Base-by-base conservation (phyloP, 2,329 filamentous ascomycete genomes). In the Monosporascus ibericus region DNA sequence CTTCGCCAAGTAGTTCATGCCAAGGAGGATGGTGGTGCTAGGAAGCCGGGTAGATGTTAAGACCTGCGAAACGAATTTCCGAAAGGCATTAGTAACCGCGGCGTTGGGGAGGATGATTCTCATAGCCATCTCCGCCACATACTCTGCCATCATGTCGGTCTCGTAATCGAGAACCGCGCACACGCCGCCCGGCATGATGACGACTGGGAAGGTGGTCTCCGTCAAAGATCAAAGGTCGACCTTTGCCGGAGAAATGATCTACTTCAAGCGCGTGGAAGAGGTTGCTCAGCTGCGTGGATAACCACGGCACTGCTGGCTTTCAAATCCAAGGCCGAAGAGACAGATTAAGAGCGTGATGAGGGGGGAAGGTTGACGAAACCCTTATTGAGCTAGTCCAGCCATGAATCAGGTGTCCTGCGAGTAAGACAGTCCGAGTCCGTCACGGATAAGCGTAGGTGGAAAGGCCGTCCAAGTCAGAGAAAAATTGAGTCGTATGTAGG, bases 101-200 rank as follows among this genome's bases (percentile, higher is more conserved):
- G 71, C 72, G 36, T 77, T 74, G 8, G 79, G 78, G 53, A 77
- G 75, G 42, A 82, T 77, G 36, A 84, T 72, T 44, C 81, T 77
- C 24, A 77, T 80, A 55, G 91, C 85, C 84, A 92, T 95, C 68
- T 95, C 89, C 57, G 90, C 87, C 68, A 96, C 91, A 72, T 95
- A 96, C 69, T 95, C 90, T 58, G 90, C 87, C 92, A 96, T 96
- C 70, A 88, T 79, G 68, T 95, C 90, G 84, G 96, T 92, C 72
- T 96, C 91, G 70, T 96, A 96, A 77, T 96, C 92, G 72, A 96
- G 83, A 74, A 95, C 88, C 65, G 90, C 90, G 63, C 92, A 94
- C 39, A 96, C 92, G 63, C 92, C 92, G 68, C 92, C 91, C 59
- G 81, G 76, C 81, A 84, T 84, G 65, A 73, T 83, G 75, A 63